A percentile compares a stretch with the other conserved stretches of the same genome.
Conservation (phyloP, 176 grass and related monocot species). For the Bonia amplexicaulis region DNA sequence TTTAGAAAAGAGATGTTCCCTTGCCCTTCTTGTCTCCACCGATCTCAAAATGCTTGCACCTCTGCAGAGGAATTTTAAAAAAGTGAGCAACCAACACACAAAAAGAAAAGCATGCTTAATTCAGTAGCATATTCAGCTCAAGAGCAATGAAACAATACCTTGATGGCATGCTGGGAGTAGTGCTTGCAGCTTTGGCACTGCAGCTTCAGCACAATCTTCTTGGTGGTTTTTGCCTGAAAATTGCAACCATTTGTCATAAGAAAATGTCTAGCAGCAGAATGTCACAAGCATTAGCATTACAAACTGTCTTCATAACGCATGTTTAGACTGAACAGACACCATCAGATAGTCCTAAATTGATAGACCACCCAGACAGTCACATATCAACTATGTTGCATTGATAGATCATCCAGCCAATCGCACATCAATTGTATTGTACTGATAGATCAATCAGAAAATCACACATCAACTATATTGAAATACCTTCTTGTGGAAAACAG, state of each 20-base stretch:
- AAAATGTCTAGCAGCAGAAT: background rate
- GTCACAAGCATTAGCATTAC: background rate
- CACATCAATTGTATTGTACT: background rate
- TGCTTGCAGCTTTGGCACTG: constrained; percentile 96
- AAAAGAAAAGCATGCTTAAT: background rate
- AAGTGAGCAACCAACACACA: constrained; percentile 2
- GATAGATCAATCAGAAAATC: background rate
- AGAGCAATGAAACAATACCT: constrained; percentile 35
- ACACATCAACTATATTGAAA: background rate
- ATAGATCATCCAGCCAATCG: background rate
- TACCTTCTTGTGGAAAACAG: constrained; percentile 98
- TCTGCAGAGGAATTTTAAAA: constrained; percentile 16
- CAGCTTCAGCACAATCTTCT: constrained; percentile 94
- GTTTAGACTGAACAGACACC: background rate
- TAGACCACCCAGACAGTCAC: background rate
- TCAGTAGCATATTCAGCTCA: background rate
- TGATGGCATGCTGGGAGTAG: constrained; percentile 71
- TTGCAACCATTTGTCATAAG: background rate
- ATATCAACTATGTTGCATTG: background rate
- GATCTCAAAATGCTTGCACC: constrained; percentile 99
- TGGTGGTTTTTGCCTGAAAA: constrained; percentile 87
- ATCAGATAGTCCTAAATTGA: background rate
- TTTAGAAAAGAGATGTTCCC: constrained; percentile 91
- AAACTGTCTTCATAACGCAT: background rate
- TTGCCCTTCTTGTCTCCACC: constrained; percentile 98